Evolutionary conservation across 805 yeast genomes (phyloP), one percentile per base, ranked within the genome.

Genomic region (Starmerella tilneyi): DNA sequence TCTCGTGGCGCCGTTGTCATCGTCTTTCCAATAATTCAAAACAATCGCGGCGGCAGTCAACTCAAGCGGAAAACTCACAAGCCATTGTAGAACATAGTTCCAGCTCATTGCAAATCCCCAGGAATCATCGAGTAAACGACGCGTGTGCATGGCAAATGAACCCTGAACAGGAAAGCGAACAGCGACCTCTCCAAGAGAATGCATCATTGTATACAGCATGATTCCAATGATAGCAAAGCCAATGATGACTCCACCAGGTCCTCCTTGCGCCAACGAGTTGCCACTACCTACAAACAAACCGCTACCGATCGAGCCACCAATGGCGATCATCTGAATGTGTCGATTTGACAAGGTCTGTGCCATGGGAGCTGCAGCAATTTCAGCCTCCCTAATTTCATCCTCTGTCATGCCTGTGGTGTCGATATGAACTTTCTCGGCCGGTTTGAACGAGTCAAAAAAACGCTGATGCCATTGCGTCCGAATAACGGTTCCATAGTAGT

Each of bases 251-350:
- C 76, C 70, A 4, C 69, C 74, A 12, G 76, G 75, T 5, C 77
- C 76, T 43, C 74, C 74, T 15, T 49, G 56, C 27, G 61, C 57
- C 33, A 75, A 62, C 9, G 76, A 65, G 22, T 63, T 56, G 40
- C 77, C 76, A 1, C 73, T 64, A 32, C 75, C 71, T 26, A 75
- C 60, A 52, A 73, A 75, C 26, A 76, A 61, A 51, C 80, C 80
- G 20, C 88, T 80, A 55, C 94, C 94, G 47, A 82, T 78, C 45
- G 88, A 79, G 41, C 88, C 84, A 46, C 86, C 86, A 45, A 82
- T 67, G 26, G 89, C 83, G 57, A 83, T 78, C 75, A 81, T 75
- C 53, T 62, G 63, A 37, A 66, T 34, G 51, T 47, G 41, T 5
- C 31, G 19, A 12, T 38, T 38, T 57, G 61, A 41, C 47, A 51